Percentiles rank a stretch among this genome's conserved stretches.
phyloP scores from a whole-genome alignment of 1,139 yeast genomes.

The Blastobotrys raffinosifermentans region DNA sequence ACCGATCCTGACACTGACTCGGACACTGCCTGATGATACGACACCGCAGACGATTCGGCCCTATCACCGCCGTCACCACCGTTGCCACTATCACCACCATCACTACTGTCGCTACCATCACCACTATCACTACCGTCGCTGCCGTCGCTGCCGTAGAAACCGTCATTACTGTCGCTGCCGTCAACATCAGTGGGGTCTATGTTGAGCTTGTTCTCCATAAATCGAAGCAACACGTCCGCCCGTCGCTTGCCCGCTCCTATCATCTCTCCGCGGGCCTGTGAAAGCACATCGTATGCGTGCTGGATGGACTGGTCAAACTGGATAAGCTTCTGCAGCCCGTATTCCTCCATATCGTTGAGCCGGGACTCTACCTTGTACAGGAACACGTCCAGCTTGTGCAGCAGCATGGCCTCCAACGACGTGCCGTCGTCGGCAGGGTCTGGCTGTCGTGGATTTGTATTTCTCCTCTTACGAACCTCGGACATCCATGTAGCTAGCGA shows the following conservation, averaged over 20 bases:
- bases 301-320: conserved; percentile 31
- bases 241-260: conserved; percentile 29
- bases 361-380: conserved; percentile 27
- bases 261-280: conserved; percentile 28
- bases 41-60: conserved; percentile 1
- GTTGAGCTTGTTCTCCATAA: conserved; percentile 26
- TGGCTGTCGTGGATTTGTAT: conserved; percentile 7
- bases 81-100: too few species aligned
- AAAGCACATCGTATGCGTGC: conserved; percentile 28
- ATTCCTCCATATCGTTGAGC: conserved; percentile 29
- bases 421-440: conserved; percentile 7
- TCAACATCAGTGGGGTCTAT: conserved; percentile 16
- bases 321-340: conserved; percentile 28
- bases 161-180: too few species aligned
- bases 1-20: not conserved
- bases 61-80: too few species aligned
- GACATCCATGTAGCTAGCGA: too few species aligned
- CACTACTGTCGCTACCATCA: too few species aligned
- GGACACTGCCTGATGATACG: conserved; percentile 2
- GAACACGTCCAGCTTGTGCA: conserved; percentile 27
- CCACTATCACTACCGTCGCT: too few species aligned
- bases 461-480: conserved; percentile 10
- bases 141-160: too few species aligned
- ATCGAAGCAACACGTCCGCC: conserved; percentile 28
- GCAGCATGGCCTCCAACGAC: conserved; percentile 18